Percentiles rank a stretch among this genome's conserved stretches.
Conservation (phyloP, 2,329 filamentous ascomycete genomes). For the Fusarium sp. region DNA sequence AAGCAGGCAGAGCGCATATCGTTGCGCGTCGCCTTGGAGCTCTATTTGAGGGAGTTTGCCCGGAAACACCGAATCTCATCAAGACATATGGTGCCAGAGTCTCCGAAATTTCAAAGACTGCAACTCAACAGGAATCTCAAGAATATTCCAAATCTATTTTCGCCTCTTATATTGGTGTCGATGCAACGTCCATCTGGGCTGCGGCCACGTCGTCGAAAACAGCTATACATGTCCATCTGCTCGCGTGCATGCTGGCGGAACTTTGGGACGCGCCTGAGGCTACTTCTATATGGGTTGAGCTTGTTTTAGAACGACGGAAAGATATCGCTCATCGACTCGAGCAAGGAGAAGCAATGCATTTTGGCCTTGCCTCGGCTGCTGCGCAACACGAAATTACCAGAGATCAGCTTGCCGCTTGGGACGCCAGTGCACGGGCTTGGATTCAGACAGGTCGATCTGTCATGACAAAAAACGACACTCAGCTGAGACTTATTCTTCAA, state of each 20-base stretch:
- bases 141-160: slow-evolving; percentile 44
- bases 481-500: too few relatives aligned
- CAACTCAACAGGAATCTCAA: neutral
- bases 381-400: too few relatives aligned
- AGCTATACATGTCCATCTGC: slow-evolving; percentile 52
- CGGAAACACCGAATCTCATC: slow-evolving; percentile 49
- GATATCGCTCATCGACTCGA: too few relatives aligned
- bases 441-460: too few relatives aligned
- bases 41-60: slow-evolving; percentile 55
- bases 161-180: slow-evolving; percentile 46
- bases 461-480: too few relatives aligned
- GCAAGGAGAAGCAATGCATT: too few relatives aligned
- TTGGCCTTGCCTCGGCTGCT: too few relatives aligned
- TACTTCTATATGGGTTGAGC: slow-evolving; percentile 52
- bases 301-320: too few relatives aligned
- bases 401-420: too few relatives aligned
- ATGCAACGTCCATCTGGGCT: slow-evolving; percentile 46
- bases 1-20: slow-evolving; percentile 55
- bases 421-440: too few relatives aligned
- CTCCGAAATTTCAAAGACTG: slow-evolving; percentile 52
- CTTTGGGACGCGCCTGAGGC: slow-evolving; percentile 46
- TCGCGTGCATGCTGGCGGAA: slow-evolving; percentile 53
- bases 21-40: slow-evolving; percentile 58
- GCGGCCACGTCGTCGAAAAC: slow-evolving; percentile 48
- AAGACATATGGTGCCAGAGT: slow-evolving; percentile 54